Conservation (phyloP, 352 stramenopile species). For the Pythium pyrilobum region DNA sequence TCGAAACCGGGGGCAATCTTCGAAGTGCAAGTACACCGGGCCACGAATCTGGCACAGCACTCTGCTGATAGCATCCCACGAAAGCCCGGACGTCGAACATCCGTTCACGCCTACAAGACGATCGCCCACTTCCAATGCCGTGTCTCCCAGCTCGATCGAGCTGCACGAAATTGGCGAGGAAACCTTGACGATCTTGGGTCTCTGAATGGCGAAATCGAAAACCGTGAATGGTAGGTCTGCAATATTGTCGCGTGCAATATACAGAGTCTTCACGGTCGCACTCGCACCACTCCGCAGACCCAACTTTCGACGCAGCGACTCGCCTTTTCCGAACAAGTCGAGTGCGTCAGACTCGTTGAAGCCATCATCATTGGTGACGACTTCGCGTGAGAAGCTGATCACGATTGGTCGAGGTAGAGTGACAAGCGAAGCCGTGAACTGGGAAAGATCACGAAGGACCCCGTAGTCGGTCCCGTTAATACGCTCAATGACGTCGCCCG, state of each 20-base stretch:
- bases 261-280: conserved; percentile 9
- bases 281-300: background rate
- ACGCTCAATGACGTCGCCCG: conserved; percentile 67
- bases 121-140: conserved; percentile 32
- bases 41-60: conserved; percentile 16
- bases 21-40: conserved; percentile 47
- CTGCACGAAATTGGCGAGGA: background rate
- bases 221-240: conserved; percentile 7
- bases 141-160: background rate
- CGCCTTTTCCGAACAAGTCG: background rate
- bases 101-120: conserved; percentile 65
- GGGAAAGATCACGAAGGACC: conserved; percentile 58
- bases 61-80: conserved; percentile 8
- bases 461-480: conserved; percentile 69
- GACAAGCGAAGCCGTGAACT: conserved; percentile 76
- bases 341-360: background rate
- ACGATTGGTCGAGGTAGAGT: conserved; percentile 56
- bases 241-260: conserved; percentile 6
- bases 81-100: conserved; percentile 20
- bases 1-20: conserved; percentile 15
- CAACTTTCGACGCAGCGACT: background rate
- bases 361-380: background rate
- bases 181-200: background rate
- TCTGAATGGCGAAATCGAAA: conserved; percentile 10
- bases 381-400: conserved; percentile 53